These are phyloP conservation scores for Ascobolus immersus DNA, from an alignment of 495 filamentous ascomycete genomes.

Conservation along the genomic window DNA sequence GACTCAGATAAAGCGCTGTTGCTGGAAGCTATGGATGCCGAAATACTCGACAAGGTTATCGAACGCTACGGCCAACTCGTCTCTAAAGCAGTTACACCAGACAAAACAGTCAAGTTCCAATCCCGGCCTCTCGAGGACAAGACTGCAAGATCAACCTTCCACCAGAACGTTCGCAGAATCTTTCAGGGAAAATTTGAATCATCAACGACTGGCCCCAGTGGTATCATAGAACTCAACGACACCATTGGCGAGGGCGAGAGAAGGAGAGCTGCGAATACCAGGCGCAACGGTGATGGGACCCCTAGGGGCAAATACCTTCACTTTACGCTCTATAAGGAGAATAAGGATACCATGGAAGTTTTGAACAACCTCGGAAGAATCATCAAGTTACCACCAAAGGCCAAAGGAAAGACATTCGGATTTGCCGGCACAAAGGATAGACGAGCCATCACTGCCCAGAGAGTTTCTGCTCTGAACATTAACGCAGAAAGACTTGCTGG, in stretches of 20 bases:
- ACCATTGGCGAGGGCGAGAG: slow-evolving; percentile 4
- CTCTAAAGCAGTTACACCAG: too few species aligned
- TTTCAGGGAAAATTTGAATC: slow-evolving; percentile 36
- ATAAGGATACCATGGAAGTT: slow-evolving; percentile 92
- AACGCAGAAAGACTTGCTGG: slow-evolving; percentile 33
- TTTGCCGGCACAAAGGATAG: slow-evolving; percentile 91
- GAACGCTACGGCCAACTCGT: too few species aligned
- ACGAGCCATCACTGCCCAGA: slow-evolving; percentile 65
- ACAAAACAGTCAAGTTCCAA: too few species aligned
- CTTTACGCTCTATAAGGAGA: slow-evolving; percentile 91
- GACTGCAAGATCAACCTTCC: too few species aligned
- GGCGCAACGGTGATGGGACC: too few species aligned
- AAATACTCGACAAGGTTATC: too few species aligned
- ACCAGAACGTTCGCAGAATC: too few species aligned
- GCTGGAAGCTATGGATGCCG: too few species aligned
- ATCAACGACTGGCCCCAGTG: slow-evolving; percentile 26
- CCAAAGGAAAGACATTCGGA: slow-evolving; percentile 38
- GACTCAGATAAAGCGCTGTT: too few species aligned
- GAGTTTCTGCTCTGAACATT: slow-evolving; percentile 45
- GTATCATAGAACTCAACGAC: slow-evolving; percentile 26
- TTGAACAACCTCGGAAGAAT: slow-evolving; percentile 42
- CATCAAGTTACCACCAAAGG: slow-evolving; percentile 26
- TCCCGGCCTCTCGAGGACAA: too few species aligned
- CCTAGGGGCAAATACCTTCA: slow-evolving; percentile 47
- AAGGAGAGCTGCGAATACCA: slow-evolving; percentile 6